Evolutionary conservation across 2,329 filamentous ascomycete species (phyloP).

Genomic region (Aureobasidium subglaciale): DNA sequence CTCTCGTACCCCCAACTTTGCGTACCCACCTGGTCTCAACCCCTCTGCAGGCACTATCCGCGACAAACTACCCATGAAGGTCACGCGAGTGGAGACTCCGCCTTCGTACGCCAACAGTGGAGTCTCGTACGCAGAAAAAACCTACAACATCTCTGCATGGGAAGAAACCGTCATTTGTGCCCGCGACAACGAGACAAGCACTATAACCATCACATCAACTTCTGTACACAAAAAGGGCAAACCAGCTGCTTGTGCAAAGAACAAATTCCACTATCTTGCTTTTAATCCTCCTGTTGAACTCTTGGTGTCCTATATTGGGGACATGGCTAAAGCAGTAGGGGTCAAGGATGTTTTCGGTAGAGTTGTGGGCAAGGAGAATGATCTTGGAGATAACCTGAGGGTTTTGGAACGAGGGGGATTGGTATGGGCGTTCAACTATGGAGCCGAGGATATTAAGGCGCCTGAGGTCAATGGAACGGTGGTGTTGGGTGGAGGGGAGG

Average conservation of each 20-base stretch:
- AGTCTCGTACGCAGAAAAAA: conserved; percentile 18
- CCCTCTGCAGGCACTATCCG: conserved; percentile 18
- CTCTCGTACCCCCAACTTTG: conserved; percentile 20
- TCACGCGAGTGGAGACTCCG: conserved; percentile 20
- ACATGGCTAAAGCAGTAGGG: conserved; percentile 18
- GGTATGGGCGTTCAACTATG: conserved; percentile 23
- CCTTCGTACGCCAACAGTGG: conserved; percentile 20
- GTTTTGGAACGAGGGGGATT: conserved; percentile 19
- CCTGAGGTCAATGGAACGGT: conserved; percentile 17
- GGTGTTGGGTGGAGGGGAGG: conserved; percentile 17
- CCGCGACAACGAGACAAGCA: conserved; percentile 17
- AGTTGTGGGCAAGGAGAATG: conserved; percentile 16
- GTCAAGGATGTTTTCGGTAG: conserved; percentile 19
- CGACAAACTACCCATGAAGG: conserved; percentile 18
- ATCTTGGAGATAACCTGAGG: conserved; percentile 21
- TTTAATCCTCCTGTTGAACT: conserved; percentile 21
- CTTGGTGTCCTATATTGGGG: conserved; percentile 20
- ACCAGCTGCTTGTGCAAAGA: conserved; percentile 19
- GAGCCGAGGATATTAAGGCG: conserved; percentile 17
- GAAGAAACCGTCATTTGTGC: conserved; percentile 20
- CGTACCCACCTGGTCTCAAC: conserved; percentile 19
- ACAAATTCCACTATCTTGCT: conserved; percentile 19
- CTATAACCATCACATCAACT: conserved; percentile 18
- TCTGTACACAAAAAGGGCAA: conserved; percentile 20
- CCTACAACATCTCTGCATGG: conserved; percentile 20